Conservation (phyloP, 2,329 filamentous ascomycete species). For the Rhynchosporium secalis region DNA sequence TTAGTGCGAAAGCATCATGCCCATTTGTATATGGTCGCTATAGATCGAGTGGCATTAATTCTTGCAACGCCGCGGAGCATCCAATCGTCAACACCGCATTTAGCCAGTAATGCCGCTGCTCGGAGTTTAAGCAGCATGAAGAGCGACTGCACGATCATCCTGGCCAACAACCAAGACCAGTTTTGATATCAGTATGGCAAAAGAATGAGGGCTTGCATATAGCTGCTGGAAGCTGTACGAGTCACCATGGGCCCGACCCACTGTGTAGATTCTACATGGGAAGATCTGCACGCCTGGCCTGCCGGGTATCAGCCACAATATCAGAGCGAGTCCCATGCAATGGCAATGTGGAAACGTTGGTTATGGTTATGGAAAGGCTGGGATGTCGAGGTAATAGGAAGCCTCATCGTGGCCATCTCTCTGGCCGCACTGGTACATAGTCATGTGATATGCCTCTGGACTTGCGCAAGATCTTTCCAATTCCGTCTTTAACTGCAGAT, state of each 20-base stretch:
- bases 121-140: not conserved
- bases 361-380: not conserved
- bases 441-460: constrained; percentile 10
- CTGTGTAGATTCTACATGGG: constrained; percentile 7
- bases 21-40: not conserved
- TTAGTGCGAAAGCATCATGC: not conserved
- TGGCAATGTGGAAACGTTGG: not conserved
- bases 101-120: not conserved
- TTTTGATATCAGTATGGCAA: not conserved
- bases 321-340: not conserved
- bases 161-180: not conserved
- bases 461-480: constrained; percentile 9
- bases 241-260: not conserved
- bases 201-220: constrained; percentile 6
- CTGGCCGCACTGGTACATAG: not conserved
- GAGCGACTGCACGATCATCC: not conserved
- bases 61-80: not conserved
- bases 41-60: not conserved
- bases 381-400: not conserved
- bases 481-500: not conserved
- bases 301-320: not conserved
- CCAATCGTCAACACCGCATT: not conserved
- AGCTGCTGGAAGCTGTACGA: constrained; percentile 5
- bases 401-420: not conserved
- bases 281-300: not conserved